Evolutionary conservation across 2,329 filamentous ascomycete species (phyloP), one percentile per base, ranked within the genome.

Genomic region (Trichoderma brevicompactum): DNA sequence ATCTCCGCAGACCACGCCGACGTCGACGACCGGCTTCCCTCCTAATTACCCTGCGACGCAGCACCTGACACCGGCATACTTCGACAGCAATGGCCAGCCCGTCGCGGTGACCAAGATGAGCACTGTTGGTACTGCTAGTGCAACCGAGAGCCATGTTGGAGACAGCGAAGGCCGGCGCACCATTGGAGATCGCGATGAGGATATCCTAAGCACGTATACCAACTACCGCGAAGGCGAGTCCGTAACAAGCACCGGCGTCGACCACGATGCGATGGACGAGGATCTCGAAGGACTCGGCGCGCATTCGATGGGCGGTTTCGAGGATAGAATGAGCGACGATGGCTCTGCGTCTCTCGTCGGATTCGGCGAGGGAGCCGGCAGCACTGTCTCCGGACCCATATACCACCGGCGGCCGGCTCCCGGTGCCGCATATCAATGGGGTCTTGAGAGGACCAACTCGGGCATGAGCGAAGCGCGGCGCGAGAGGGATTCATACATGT

Each of bases 291-390:
- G 78, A 53, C 68, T 81, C 64, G 76, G 79, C 2, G 79, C 75
- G 40, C 80, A 79, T 15, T 85, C 83, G 43, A 78, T 82, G 2
- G 80, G 80, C 19, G 83, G 80, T 4, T 85, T 80, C 66, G 84
- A 87, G 67, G 91, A 92, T 69, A 91, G 90, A 66, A 90, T 95
- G 84, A 94, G 91, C 71, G 93, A 96, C 71, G 92, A 96, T 72
- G 90, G 89, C 7, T 89, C 88, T 60, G 92, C 89, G 2, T 94
- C 90, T 68, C 83, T 97, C 6, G 94, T 97, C 9, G 94, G 91
- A 0, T 97, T 97, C 71, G 94, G 94, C 56, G 94, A 97, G 76
- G 94, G 94, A 40, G 94, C 94, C 9, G 92, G 90, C 70, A 92
- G 90, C 75, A 92, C 92, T 5, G 89, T 94, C 65, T 92, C 89